Conservation (phyloP, 225 moss, liverwort and hornwort genomes). For the Bryoerythrophyllum caledonicum region DNA sequence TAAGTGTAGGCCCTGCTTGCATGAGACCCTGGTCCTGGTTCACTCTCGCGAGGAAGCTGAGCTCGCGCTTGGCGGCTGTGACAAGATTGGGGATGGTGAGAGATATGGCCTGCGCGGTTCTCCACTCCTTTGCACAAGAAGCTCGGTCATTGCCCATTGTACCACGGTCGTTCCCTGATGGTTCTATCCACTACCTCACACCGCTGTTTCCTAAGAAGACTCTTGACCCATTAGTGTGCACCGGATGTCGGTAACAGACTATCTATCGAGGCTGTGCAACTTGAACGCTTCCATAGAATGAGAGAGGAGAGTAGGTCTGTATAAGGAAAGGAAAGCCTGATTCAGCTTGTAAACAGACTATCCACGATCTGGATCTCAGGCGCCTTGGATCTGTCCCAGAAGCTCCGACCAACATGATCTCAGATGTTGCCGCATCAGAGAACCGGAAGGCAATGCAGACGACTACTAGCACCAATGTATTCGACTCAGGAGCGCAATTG, state of each 20-base stretch:
- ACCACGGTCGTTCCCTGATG: background rate
- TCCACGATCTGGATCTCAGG: background rate
- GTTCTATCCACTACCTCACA: background rate
- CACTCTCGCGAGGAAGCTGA: constrained; percentile 42
- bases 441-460: background rate
- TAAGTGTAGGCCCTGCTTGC: constrained; percentile 32
- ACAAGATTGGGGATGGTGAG: constrained; percentile 40
- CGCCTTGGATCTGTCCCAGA: background rate
- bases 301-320: background rate
- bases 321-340: background rate
- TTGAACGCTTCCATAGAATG: background rate
- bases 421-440: background rate
- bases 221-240: background rate
- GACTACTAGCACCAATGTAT: background rate
- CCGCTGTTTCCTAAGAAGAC: background rate
- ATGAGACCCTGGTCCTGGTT: constrained; percentile 41
- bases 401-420: constrained; percentile 1
- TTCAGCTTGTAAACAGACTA: background rate
- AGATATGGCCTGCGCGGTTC: constrained; percentile 39
- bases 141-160: constrained; percentile 31
- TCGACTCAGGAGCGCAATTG: background rate
- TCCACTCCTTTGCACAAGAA: constrained; percentile 35
- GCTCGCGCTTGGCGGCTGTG: constrained; percentile 41
- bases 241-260: background rate
- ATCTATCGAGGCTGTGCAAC: background rate